These are phyloP conservation scores for Lactarius pseudohatsudake DNA, from an alignment of 768 basidiomycete species.

Conservation along the genomic window DNA sequence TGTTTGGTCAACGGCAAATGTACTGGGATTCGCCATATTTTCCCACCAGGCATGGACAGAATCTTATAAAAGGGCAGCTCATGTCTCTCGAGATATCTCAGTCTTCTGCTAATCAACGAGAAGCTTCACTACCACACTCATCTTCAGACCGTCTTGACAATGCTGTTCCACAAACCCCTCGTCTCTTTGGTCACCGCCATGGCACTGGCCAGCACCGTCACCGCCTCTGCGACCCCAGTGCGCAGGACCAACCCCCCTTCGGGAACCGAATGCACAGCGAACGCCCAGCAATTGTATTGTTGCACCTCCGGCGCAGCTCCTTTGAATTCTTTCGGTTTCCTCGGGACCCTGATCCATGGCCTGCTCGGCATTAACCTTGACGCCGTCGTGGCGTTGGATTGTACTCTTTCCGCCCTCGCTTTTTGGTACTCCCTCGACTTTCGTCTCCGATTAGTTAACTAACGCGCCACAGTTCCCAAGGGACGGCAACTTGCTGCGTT, in stretches of 20 bases:
- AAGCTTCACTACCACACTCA: background rate
- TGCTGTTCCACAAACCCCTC: slow-evolving; percentile 4
- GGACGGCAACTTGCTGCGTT: too few species aligned
- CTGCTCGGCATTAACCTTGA: background rate
- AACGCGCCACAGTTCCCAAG: background rate
- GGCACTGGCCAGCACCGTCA: background rate
- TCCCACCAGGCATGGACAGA: background rate
- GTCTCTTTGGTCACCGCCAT: slow-evolving; percentile 2
- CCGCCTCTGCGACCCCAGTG: background rate
- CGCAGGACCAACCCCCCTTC: background rate
- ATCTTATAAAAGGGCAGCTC: slow-evolving; percentile 3
- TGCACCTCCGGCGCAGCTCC: too few species aligned
- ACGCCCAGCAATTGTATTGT: too few species aligned
- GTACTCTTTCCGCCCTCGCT: too few species aligned
- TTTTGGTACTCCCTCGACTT: background rate
- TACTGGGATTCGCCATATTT: background rate
- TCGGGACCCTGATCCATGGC: too few species aligned
- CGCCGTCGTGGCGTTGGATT: background rate
- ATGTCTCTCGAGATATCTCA: background rate
- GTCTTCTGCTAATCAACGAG: background rate
- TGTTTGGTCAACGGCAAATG: background rate
- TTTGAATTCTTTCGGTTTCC: too few species aligned
- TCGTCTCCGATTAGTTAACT: background rate
- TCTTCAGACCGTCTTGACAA: background rate
- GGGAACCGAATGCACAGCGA: too few species aligned